These are phyloP conservation scores for Iberis pinnata DNA, from an alignment of 345 rosid genomes.

Conservation along the genomic window DNA sequence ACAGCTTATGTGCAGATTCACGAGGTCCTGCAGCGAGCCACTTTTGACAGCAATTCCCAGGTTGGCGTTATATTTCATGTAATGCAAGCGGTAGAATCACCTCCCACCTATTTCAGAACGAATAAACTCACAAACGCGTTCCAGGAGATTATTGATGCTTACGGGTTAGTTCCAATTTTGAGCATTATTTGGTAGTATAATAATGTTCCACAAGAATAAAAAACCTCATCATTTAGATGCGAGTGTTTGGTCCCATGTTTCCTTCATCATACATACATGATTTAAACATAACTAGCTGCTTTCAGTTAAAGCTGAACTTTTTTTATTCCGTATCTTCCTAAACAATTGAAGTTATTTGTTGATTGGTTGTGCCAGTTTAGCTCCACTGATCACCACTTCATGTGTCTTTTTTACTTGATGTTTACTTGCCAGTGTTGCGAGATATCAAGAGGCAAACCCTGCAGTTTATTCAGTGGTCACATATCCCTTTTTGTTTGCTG, in stretches of 20 bases:
- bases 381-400: slow-evolving; percentile 12
- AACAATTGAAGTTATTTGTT: slow-evolving; percentile 15
- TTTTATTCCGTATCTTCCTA: background rate
- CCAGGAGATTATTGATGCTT: slow-evolving; percentile 98
- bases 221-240: slow-evolving; percentile 3
- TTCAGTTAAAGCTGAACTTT: slow-evolving; percentile 6
- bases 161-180: slow-evolving; percentile 62
- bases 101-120: slow-evolving; percentile 93
- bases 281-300: slow-evolving; percentile 5
- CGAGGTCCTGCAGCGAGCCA: slow-evolving; percentile 85
- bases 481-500: slow-evolving; percentile 96
- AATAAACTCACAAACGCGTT: slow-evolving; percentile 76
- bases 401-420: slow-evolving; percentile 23
- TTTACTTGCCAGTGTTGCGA: slow-evolving; percentile 74
- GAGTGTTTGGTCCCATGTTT: background rate
- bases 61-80: slow-evolving; percentile 88
- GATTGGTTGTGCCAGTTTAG: slow-evolving; percentile 14
- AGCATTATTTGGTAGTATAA: slow-evolving; percentile 3
- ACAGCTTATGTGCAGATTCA: slow-evolving; percentile 60
- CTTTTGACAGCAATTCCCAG: slow-evolving; percentile 86
- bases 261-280: slow-evolving; percentile 4
- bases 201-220: slow-evolving; percentile 11
- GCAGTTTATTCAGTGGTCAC: slow-evolving; percentile 80
- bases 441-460: slow-evolving; percentile 97
- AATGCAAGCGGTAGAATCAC: slow-evolving; percentile 79